phyloP scores from a whole-genome alignment of 352 stramenopile species.

The Globisporangium recalcitrans region DNA sequence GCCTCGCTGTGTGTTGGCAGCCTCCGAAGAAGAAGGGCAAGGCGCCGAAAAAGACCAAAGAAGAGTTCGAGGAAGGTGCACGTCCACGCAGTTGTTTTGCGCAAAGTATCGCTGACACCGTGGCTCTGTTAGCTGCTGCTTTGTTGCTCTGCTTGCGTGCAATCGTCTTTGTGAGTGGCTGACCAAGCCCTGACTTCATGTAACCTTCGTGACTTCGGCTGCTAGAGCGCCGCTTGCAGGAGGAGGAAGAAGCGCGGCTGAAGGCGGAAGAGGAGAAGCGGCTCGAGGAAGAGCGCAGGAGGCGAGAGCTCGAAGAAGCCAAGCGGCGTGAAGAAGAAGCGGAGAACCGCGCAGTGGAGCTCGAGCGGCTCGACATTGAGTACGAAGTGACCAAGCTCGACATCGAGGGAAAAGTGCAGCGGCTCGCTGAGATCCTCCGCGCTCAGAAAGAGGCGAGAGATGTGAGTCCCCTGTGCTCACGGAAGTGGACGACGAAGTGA shows the following conservation, averaged over 20 bases:
- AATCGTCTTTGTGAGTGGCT: background rate
- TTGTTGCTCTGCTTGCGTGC: background rate
- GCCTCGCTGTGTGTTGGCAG: slow-evolving; percentile 18
- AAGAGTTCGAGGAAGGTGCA: slow-evolving; percentile 67
- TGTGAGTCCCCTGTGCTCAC: slow-evolving; percentile 34
- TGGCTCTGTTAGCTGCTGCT: background rate
- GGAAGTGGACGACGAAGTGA: slow-evolving; percentile 58
- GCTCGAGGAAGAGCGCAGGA: slow-evolving; percentile 59
- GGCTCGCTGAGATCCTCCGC: slow-evolving; percentile 55
- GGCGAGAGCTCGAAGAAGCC: slow-evolving; percentile 49
- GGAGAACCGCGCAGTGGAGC: slow-evolving; percentile 56
- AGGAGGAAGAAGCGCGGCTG: slow-evolving; percentile 62
- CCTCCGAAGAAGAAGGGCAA: slow-evolving; percentile 77
- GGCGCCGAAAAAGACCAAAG: slow-evolving; percentile 75
- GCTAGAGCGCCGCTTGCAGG: slow-evolving; percentile 54
- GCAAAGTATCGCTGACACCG: background rate
- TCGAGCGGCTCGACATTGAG: slow-evolving; percentile 51
- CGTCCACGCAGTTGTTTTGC: background rate
- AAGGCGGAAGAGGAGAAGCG: slow-evolving; percentile 65
- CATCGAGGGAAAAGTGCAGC: slow-evolving; percentile 53
- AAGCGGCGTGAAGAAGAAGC: slow-evolving; percentile 58
- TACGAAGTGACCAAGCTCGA: slow-evolving; percentile 46
- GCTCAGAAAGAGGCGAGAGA: slow-evolving; percentile 61
- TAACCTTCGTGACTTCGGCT: background rate
- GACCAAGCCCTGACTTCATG: background rate